Evolutionary conservation across 495 filamentous ascomycete genomes (phyloP).

Genomic region (Talaromyces nanjingensis): DNA sequence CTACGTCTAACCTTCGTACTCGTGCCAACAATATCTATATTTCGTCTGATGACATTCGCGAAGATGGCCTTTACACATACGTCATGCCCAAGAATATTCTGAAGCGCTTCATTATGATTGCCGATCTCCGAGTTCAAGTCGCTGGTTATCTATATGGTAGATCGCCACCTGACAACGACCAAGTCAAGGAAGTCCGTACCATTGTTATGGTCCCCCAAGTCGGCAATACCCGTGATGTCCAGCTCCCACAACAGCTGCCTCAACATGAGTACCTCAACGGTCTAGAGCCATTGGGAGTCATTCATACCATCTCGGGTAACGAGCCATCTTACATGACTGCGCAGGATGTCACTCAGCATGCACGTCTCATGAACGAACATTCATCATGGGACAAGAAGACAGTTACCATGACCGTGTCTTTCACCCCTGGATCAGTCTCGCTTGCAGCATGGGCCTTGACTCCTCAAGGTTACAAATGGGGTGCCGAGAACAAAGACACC

Average conservation of each 20-base stretch:
- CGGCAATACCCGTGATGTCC: conserved; percentile 84
- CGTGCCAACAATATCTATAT: conserved; percentile 98
- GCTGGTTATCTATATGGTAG: conserved; percentile 92
- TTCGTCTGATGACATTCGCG: conserved; percentile 81
- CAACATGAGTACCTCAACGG: conserved; percentile 86
- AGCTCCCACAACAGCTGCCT: conserved; percentile 84
- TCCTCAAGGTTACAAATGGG: conserved; percentile 93
- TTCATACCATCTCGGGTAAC: conserved; percentile 91
- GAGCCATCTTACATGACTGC: conserved; percentile 96
- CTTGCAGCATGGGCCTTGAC: conserved; percentile 89
- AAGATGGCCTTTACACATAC: conserved; percentile 76
- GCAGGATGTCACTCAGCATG: conserved; percentile 87
- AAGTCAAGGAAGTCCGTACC: conserved; percentile 92
- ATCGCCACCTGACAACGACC: conserved; percentile 87
- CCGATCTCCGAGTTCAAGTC: conserved; percentile 94
- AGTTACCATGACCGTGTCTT: conserved; percentile 91
- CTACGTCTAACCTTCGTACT: conserved; percentile 91
- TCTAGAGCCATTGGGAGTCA: conserved; percentile 88
- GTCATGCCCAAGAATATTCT: conserved; percentile 99
- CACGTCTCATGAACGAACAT: conserved; percentile 79
- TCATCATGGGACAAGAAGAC: conserved; percentile 89
- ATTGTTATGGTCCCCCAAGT: conserved; percentile 98
- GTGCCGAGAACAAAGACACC: conserved; percentile 88
- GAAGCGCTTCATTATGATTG: conserved; percentile 97
- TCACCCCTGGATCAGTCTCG: conserved; percentile 97